Base-by-base conservation (phyloP, 148 eudicot genomes). In the Suaeda aralocaspica region DNA sequence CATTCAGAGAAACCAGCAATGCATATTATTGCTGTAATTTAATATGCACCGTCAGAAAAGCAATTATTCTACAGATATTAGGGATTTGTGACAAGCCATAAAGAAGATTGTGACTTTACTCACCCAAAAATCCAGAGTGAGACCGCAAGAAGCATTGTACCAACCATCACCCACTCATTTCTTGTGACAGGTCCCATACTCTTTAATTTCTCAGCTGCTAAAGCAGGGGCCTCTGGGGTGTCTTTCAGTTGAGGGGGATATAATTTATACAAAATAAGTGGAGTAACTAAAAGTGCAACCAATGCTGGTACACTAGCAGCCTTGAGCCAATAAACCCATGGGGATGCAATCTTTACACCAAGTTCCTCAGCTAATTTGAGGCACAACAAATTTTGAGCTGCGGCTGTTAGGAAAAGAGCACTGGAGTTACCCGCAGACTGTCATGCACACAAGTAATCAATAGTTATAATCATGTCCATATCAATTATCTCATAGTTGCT, bases 391-490 rank as follows among this genome's bases (percentile, higher is more conserved):
- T 93, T 93, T 90, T 90, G 98, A 83, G 98, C 98, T 72, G 98
- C 98, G 81, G 96, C 98, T 77, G 98, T 93, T 28, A 93, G 98
- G 95, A 93, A 93, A 87, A 93, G 98, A 76, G 98, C 98, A 90
- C 98, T 93, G 64, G 98, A 93, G 83, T 90, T 93, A 82, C 95
- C 91, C 48, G 98, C 84, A 70, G 84, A 88, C 98, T 92, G 98
- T 77, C 83, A 88, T 19, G 69, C 84, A 84, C 85, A 83, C 65
- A 68, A 78, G 59, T 61, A 72, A 62, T 26, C 48, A 70, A 56
- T 49, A 64, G 83, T 69, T 69, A 72, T 46, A 73, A 79, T 24
- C 26, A n/a, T 14, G 48, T 64, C 49, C 71, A 29, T 52, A 11
- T 44, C 34, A 51, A 31, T 48, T 26, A 45, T 33, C 64, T 53